Conservation (phyloP, 2,329 filamentous ascomycete genomes). For the Aspergillus sojae region DNA sequence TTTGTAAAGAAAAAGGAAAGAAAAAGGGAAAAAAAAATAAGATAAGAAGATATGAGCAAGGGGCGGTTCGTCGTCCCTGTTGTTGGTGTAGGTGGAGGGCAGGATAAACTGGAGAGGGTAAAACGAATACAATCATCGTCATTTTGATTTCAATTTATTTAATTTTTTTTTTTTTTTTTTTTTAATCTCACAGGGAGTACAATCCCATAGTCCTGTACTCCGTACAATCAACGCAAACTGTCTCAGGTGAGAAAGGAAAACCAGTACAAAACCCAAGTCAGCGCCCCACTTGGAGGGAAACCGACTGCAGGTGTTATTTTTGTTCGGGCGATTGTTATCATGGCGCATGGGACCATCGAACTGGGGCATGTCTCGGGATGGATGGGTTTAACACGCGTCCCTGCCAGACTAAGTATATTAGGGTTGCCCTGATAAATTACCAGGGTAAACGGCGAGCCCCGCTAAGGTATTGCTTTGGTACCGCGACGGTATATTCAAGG, state of each 20-base stretch:
- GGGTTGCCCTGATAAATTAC: slow-evolving; percentile 1
- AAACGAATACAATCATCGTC: no score
- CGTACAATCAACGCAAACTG: background rate
- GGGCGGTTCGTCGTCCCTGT: background rate
- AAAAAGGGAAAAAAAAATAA: background rate
- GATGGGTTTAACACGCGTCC: slow-evolving; percentile 8
- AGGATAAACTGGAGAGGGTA: no score
- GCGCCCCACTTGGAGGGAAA: background rate
- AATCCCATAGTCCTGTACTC: background rate
- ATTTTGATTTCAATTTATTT: no score
- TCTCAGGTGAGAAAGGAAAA: background rate
- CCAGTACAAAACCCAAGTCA: background rate
- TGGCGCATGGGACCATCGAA: background rate
- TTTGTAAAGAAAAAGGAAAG: background rate
- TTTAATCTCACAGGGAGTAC: background rate
- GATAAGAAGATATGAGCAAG: background rate
- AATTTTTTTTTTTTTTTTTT: background rate
- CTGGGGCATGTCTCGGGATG: slow-evolving; percentile 12
- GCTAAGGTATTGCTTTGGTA: slow-evolving; percentile 1
- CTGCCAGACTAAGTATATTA: background rate
- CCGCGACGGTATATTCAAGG: background rate
- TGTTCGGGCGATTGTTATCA: background rate
- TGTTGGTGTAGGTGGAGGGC: background rate
- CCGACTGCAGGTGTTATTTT: background rate
- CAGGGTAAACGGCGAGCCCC: background rate